Conservation (phyloP, 192 early-diverging fungal genomes). For the Dissophora globulifera region DNA sequence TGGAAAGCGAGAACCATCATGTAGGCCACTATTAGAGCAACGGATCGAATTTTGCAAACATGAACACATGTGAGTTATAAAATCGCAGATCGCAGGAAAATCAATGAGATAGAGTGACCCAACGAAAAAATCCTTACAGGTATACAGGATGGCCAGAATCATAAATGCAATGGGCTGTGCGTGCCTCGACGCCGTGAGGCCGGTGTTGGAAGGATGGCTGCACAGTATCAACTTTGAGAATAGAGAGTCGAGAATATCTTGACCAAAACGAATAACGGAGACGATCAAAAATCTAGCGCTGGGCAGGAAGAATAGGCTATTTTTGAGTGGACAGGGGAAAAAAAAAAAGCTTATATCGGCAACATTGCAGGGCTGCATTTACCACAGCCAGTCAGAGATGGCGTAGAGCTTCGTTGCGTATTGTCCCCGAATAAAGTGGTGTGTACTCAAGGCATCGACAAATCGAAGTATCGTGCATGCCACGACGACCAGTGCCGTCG, state of each 20-base stretch:
- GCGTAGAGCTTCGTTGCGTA: slow-evolving; percentile 97
- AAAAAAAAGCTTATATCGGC: neutral
- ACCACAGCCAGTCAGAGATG: slow-evolving; percentile 95
- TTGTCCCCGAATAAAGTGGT: slow-evolving; percentile 95
- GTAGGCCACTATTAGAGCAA: too few species aligned
- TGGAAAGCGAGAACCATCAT: too few species aligned
- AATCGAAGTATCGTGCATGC: slow-evolving; percentile 79
- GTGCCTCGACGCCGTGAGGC: too few species aligned
- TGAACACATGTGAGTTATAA: too few species aligned
- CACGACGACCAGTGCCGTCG: slow-evolving; percentile 80
- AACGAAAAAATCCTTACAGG: too few species aligned
- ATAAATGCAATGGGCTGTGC: too few species aligned
- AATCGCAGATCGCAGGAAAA: too few species aligned
- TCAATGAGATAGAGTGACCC: too few species aligned
- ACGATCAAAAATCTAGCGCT: slow-evolving; percentile 94
- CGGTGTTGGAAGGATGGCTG: slow-evolving; percentile 35
- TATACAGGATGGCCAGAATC: too few species aligned
- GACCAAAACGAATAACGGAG: slow-evolving; percentile 92
- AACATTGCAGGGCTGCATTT: too few species aligned
- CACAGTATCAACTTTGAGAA: slow-evolving; percentile 81
- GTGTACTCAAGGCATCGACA: slow-evolving; percentile 91
- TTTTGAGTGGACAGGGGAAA: neutral
- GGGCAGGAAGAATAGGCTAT: neutral
- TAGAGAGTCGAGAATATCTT: slow-evolving; percentile 93
- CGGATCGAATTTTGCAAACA: too few species aligned